phyloP scores from a whole-genome alignment of 2,329 filamentous ascomycete species.

The Trichophyton rubrum region DNA sequence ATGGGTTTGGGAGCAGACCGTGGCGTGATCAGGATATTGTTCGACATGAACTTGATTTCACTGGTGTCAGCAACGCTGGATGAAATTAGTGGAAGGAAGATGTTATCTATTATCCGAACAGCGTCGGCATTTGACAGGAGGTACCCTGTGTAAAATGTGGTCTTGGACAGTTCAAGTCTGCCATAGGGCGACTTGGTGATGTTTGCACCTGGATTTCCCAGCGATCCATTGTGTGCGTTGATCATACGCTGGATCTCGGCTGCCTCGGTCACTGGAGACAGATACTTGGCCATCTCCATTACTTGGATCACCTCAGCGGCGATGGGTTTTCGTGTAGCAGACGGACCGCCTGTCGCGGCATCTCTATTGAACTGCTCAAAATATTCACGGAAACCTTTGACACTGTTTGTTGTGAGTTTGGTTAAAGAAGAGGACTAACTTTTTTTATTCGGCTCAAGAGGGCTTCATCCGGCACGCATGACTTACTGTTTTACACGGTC shows the following conservation, averaged over 20 bases:
- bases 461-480: not conserved
- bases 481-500: constrained; percentile 48
- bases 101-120: constrained; percentile 51
- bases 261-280: constrained; percentile 68
- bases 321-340: constrained; percentile 51
- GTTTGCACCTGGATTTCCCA: constrained; percentile 23
- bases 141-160: constrained; percentile 85
- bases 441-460: not conserved
- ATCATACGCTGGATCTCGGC: constrained; percentile 80
- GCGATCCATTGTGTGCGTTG: constrained; percentile 60
- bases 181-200: constrained; percentile 32
- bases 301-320: constrained; percentile 76
- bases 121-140: constrained; percentile 62
- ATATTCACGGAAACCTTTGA: constrained; percentile 74
- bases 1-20: constrained; percentile 60
- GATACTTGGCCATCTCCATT: constrained; percentile 56
- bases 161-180: constrained; percentile 64
- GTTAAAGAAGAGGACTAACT: constrained; percentile 10
- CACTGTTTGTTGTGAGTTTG: constrained; percentile 30
- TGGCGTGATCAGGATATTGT: constrained; percentile 81
- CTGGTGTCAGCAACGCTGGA: constrained; percentile 46
- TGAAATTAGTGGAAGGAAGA: constrained; percentile 50
- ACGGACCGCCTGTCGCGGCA: constrained; percentile 31
- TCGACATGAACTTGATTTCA: constrained; percentile 70
- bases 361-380: constrained; percentile 63